A percentile compares a stretch with the other conserved stretches of the same genome.
phyloP scores from a whole-genome alignment of 202 grass and related monocot species.

The Carex arenaria region DNA sequence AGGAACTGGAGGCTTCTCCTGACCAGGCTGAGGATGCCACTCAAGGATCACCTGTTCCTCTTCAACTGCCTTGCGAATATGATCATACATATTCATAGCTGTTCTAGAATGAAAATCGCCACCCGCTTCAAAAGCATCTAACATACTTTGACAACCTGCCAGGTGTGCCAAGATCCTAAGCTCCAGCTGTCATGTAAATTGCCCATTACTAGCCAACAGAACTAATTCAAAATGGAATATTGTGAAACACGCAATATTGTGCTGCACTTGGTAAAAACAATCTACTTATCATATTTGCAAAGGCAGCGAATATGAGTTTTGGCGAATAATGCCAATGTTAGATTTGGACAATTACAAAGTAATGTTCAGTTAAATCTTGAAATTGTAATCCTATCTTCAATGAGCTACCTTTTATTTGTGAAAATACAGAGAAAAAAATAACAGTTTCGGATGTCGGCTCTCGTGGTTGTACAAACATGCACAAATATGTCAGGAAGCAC shows the following conservation, averaged over 20 bases:
- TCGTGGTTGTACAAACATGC: neutral
- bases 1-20: constrained; percentile 83
- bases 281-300: neutral
- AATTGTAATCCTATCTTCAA: neutral
- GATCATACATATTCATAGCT: constrained; percentile 94
- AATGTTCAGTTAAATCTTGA: neutral
- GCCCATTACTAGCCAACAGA: neutral
- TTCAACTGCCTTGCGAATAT: constrained; percentile 80
- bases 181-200: constrained; percentile 54
- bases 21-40: constrained; percentile 86
- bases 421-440: neutral
- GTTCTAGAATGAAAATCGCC: constrained; percentile 97
- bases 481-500: neutral
- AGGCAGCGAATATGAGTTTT: no score
- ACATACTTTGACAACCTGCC: constrained; percentile 85
- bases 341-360: neutral
- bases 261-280: neutral
- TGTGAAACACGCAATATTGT: neutral
- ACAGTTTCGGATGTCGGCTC: neutral
- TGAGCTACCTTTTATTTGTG: neutral
- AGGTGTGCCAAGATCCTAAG: constrained; percentile 95
- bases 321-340: neutral
- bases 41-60: constrained; percentile 84
- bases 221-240: neutral
- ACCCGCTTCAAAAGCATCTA: constrained; percentile 87